These are phyloP conservation scores for Hortiboletus flavorubellus DNA, from an alignment of 768 basidiomycete species.

Conservation along the genomic window DNA sequence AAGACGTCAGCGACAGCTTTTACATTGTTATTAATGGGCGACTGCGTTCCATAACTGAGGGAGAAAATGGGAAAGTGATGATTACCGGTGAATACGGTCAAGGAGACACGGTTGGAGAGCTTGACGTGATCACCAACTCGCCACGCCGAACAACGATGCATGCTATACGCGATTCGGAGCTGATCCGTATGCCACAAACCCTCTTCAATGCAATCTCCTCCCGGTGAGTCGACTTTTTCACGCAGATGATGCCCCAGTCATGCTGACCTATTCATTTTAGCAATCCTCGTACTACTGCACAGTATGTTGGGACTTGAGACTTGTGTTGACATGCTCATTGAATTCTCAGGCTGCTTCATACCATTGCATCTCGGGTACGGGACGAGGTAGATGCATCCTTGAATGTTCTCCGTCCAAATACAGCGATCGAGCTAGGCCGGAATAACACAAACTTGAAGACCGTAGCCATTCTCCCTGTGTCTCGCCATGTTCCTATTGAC, in stretches of 20 bases:
- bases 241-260: not conserved
- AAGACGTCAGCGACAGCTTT: conserved; percentile 90
- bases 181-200: conserved; percentile 95
- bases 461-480: conserved; percentile 85
- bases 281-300: conserved; percentile 81
- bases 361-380: conserved; percentile 90
- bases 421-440: conserved; percentile 59
- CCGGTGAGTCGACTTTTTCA: conserved; percentile 42
- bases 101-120: conserved; percentile 94
- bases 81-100: conserved; percentile 95
- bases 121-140: conserved; percentile 94
- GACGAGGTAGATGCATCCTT: conserved; percentile 71
- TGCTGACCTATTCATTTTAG: conserved; percentile 34
- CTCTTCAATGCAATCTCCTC: conserved; percentile 97
- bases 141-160: conserved; percentile 87
- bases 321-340: not conserved
- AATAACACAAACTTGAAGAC: conserved; percentile 92
- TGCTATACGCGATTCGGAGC: conserved; percentile 96
- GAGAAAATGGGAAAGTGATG: conserved; percentile 67
- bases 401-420: conserved; percentile 46
- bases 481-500: conserved; percentile 84
- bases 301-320: conserved; percentile 42
- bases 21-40: conserved; percentile 99
- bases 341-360: conserved; percentile 60
- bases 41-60: conserved; percentile 83